phyloP scores from a whole-genome alignment of 2,329 filamentous ascomycete species.

The Botrytis tulipae region DNA sequence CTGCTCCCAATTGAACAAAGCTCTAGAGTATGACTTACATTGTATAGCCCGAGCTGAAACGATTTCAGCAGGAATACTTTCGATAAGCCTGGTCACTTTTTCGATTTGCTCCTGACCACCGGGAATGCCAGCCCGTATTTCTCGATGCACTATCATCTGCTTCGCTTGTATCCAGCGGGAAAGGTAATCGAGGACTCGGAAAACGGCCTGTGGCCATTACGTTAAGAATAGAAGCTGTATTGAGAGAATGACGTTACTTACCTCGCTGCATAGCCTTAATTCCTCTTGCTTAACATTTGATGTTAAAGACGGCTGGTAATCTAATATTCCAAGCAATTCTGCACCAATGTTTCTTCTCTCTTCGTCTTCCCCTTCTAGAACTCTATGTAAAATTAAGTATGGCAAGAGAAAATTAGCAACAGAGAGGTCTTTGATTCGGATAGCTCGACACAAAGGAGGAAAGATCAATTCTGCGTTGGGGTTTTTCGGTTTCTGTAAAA shows the following conservation, averaged over 20 bases:
- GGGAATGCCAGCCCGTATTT: slow-evolving; percentile 40
- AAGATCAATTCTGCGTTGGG: slow-evolving; percentile 76
- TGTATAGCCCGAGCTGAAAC: slow-evolving; percentile 84
- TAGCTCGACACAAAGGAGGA: slow-evolving; percentile 74
- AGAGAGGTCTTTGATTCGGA: slow-evolving; percentile 80
- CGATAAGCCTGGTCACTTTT: slow-evolving; percentile 70
- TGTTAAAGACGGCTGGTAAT: slow-evolving; percentile 51
- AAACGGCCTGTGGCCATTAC: slow-evolving; percentile 64
- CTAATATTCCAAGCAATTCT: slow-evolving; percentile 75
- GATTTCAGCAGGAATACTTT: slow-evolving; percentile 67
- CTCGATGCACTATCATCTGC: slow-evolving; percentile 20
- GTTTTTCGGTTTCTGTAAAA: slow-evolving; percentile 75
- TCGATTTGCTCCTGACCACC: slow-evolving; percentile 47
- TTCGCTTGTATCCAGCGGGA: slow-evolving; percentile 83
- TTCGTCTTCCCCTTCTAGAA: slow-evolving; percentile 66
- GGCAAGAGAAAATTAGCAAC: slow-evolving; percentile 88
- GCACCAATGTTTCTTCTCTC: slow-evolving; percentile 64
- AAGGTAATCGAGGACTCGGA: slow-evolving; percentile 86
- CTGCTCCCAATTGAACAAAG: slow-evolving; percentile 92
- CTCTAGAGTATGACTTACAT: slow-evolving; percentile 87
- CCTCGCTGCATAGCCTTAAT: slow-evolving; percentile 83
- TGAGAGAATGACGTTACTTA: slow-evolving; percentile 42
- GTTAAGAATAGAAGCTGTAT: slow-evolving; percentile 31
- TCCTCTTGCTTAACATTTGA: slow-evolving; percentile 67
- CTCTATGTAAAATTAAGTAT: slow-evolving; percentile 78